These are phyloP conservation scores for Nothophaeocryptopus gaeumannii DNA, from an alignment of 2,329 filamentous ascomycete genomes.

Conservation along the genomic window DNA sequence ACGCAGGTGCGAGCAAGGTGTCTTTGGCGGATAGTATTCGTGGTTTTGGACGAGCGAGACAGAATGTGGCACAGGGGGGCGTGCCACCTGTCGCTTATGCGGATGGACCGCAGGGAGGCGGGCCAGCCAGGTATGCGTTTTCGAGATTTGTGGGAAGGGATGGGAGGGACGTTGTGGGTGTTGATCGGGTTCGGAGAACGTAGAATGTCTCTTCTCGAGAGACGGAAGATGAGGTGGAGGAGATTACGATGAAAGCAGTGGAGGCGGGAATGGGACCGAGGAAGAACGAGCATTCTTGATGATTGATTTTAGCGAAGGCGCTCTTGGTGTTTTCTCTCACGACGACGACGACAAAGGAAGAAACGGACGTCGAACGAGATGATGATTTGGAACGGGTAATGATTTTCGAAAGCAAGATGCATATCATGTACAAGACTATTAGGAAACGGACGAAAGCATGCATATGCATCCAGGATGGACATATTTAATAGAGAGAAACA, in stretches of 20 bases:
- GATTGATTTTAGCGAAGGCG: conserved; percentile 6
- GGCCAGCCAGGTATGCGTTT: conserved; percentile 51
- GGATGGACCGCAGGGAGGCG: conserved; percentile 1
- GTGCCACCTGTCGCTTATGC: background rate
- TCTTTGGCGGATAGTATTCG: conserved; percentile 33
- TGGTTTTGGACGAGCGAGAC: conserved; percentile 33
- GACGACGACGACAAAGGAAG: background rate
- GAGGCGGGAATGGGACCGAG: background rate
- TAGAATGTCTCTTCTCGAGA: background rate
- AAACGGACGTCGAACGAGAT: background rate
- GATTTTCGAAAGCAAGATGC: background rate
- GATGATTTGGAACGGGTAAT: background rate
- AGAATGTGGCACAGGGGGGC: background rate
- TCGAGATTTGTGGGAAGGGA: conserved; percentile 58
- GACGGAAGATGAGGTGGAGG: background rate
- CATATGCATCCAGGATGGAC: no score
- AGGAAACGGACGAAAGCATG: background rate
- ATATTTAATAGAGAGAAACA: no score
- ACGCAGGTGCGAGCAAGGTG: conserved; percentile 26
- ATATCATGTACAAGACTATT: background rate
- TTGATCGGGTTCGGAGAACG: conserved; percentile 50
- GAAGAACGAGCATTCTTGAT: background rate
- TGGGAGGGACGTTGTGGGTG: conserved; percentile 58
- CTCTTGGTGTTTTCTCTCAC: background rate
- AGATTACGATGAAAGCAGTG: background rate